These are phyloP conservation scores for Purpureocillium takamizusanense DNA, from an alignment of 2,329 filamentous ascomycete genomes.

Conservation along the genomic window DNA sequence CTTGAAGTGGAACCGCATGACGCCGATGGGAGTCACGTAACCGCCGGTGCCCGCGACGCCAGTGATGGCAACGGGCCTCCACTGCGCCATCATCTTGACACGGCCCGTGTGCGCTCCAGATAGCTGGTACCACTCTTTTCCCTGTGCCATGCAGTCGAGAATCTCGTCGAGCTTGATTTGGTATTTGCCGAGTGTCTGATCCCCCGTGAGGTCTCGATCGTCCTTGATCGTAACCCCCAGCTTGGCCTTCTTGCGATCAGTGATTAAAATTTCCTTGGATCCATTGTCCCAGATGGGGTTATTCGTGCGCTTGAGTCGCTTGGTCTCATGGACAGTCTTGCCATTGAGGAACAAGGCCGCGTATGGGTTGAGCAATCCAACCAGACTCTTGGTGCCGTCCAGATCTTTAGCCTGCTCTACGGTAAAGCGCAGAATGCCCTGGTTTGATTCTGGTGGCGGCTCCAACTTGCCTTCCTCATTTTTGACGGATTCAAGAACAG, in stretches of 20 bases:
- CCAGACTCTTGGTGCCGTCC: slow-evolving; percentile 82
- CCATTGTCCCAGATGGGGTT: slow-evolving; percentile 94
- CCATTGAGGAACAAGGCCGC: slow-evolving; percentile 82
- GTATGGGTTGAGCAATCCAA: slow-evolving; percentile 87
- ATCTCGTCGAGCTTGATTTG: slow-evolving; percentile 95
- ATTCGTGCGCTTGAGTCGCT: slow-evolving; percentile 93
- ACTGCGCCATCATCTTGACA: slow-evolving; percentile 83
- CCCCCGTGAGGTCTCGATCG: slow-evolving; percentile 73
- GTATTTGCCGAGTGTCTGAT: slow-evolving; percentile 82
- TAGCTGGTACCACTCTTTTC: slow-evolving; percentile 93
- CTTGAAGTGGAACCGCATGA: slow-evolving; percentile 89
- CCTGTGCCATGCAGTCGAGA: slow-evolving; percentile 81
- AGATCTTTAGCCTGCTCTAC: slow-evolving; percentile 95
- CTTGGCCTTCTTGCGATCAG: slow-evolving; percentile 82
- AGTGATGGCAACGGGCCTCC: slow-evolving; percentile 87
- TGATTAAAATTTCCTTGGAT: slow-evolving; percentile 89
- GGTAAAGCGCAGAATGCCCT: slow-evolving; percentile 87
- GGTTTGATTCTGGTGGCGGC: slow-evolving; percentile 80
- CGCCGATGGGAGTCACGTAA: slow-evolving; percentile 87
- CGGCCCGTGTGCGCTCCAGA: slow-evolving; percentile 73
- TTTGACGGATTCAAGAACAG: slow-evolving; percentile 66
- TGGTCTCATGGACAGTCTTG: slow-evolving; percentile 80
- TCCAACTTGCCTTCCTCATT: slow-evolving; percentile 68
- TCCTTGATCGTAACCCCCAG: slow-evolving; percentile 92
- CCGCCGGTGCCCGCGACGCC: slow-evolving; percentile 75